A percentile compares a stretch with the other conserved stretches of the same genome.
phyloP scores from a whole-genome alignment of 306 rosid species.

The Crataegus laevigata region DNA sequence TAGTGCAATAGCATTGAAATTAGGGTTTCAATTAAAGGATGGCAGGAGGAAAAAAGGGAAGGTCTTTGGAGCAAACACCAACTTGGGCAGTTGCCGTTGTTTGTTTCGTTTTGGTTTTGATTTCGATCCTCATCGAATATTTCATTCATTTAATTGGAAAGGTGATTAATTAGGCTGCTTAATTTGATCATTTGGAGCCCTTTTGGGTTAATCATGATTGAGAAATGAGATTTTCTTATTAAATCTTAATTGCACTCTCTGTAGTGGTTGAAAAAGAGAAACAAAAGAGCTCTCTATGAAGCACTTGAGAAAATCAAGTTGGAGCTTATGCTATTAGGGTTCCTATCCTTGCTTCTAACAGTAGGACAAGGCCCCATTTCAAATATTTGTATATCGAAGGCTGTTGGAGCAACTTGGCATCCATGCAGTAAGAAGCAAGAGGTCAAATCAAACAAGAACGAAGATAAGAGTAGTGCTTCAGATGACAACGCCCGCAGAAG shows the following conservation, averaged over 20 bases:
- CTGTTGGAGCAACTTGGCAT: constrained; percentile 59
- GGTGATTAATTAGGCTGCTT: constrained; percentile 3
- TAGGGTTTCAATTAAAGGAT: constrained; percentile 12
- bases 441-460: background rate
- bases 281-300: constrained; percentile 54
- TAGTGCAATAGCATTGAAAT: background rate
- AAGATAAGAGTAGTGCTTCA: background rate
- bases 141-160: constrained; percentile 58
- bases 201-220: background rate
- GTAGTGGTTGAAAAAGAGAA: constrained; percentile 73
- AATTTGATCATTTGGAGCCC: background rate
- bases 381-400: constrained; percentile 42
- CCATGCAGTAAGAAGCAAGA: constrained; percentile 44
- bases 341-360: constrained; percentile 66
- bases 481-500: constrained; percentile 21
- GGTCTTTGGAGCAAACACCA: constrained; percentile 72
- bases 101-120: constrained; percentile 54
- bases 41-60: constrained; percentile 51
- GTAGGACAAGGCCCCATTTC: constrained; percentile 56
- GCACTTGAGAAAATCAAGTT: constrained; percentile 75
- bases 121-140: constrained; percentile 66
- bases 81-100: constrained; percentile 88
- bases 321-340: constrained; percentile 84
- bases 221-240: background rate
- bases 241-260: background rate